Evolutionary conservation across 306 rosid genomes (phyloP), one percentile per base, ranked within the genome.

Genomic region (Urtica urens): DNA sequence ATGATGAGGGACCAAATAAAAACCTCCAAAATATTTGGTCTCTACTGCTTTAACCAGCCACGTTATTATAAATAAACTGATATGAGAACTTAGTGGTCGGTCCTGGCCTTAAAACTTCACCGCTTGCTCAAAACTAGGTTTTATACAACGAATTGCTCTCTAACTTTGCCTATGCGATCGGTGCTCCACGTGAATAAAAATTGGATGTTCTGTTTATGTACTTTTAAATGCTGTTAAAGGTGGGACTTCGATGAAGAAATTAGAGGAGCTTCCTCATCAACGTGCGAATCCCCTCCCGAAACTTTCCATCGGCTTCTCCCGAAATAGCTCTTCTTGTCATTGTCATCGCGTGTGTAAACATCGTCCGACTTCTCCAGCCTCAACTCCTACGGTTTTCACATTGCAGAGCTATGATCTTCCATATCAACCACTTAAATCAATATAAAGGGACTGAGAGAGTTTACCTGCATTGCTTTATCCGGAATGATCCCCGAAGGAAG

Each of bases 381-480:
- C 60, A 38, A 28, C 30, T 53, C 60, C 68, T 63, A 31, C 38
- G 46, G 23, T 41, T 13, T 22, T 19, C n/a, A 20, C 16, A 9
- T 2, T 19, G n/a, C n/a, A n/a, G n/a, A n/a, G n/a, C n/a, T n/a
- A n/a, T n/a, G n/a, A n/a, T n/a, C n/a, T n/a, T n/a, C n/a, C n/a
- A n/a, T n/a, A n/a, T n/a, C n/a, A n/a, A n/a, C n/a, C n/a, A n/a
- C n/a, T n/a, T n/a, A n/a, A n/a, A n/a, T n/a, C n/a, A n/a, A n/a
- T n/a, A n/a, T n/a, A n/a, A n/a, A n/a, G n/a, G n/a, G n/a, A n/a
- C n/a, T n/a, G n/a, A n/a, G n/a, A n/a, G n/a, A n/a, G n/a, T n/a
- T 38, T 42, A 88, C 96, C 94, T 81, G 83, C 1, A 73, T 13
- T 33, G 67, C 70, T 56, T 85, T 66, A 16, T 78, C 94, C 0